Evolutionary conservation across 352 stramenopile genomes (phyloP).

Genomic region (Globisporangium paddicum): DNA sequence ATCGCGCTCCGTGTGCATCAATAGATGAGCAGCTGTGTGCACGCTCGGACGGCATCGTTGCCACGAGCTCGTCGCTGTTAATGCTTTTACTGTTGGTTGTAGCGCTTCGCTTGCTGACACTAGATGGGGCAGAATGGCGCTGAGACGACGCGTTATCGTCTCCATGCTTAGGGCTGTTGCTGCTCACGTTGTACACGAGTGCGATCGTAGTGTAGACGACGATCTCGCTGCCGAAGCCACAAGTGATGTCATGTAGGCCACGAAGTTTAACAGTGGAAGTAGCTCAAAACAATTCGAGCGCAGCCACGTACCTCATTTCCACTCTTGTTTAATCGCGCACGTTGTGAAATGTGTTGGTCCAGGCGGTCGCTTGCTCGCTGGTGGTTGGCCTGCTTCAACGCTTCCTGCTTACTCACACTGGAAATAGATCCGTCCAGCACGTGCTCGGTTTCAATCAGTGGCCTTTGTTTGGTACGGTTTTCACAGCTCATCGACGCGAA

Average conservation of each 20-base stretch:
- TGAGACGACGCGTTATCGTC: neutral
- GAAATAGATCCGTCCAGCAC: neutral
- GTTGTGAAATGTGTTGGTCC: neutral
- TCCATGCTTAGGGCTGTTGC: neutral
- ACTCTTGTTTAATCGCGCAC: neutral
- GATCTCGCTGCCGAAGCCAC: conserved; percentile 19
- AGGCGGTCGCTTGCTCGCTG: neutral
- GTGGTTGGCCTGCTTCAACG: neutral
- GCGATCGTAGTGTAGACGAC: conserved; percentile 36
- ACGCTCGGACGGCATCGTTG: neutral
- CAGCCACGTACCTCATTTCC: neutral
- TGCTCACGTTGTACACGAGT: conserved; percentile 19
- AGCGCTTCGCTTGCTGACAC: neutral
- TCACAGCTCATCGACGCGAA: neutral
- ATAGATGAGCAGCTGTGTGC: conserved; percentile 5
- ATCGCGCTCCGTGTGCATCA: conserved; percentile 12
- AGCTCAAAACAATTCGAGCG: neutral
- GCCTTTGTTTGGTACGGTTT: no score
- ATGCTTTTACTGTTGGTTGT: neutral
- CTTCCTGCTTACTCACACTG: neutral
- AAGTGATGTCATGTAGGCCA: no score
- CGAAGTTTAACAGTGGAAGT: no score
- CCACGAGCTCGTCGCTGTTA: neutral
- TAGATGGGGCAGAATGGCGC: neutral
- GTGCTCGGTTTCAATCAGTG: neutral